Conservation (phyloP, 129 eudicot genomes). For the Centella asiatica region DNA sequence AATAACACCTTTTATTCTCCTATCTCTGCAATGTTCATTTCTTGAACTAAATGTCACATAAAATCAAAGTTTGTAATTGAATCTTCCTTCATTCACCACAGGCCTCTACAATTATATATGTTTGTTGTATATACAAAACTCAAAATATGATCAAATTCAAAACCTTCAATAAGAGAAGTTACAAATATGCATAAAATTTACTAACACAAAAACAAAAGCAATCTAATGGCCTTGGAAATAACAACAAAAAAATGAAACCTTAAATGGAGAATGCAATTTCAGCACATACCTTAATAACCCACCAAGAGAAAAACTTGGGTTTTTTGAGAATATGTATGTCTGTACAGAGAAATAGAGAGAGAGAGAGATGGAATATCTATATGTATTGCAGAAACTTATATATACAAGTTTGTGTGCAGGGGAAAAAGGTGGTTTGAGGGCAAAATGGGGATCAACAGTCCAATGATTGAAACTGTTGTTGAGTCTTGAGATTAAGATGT, state of each 20-base stretch:
- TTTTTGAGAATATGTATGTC: neutral
- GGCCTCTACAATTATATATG: neutral
- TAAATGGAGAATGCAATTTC: neutral
- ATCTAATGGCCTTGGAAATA: neutral
- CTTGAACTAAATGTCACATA: neutral
- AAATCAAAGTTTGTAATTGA: neutral
- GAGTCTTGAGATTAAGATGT: neutral
- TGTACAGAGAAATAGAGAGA: neutral
- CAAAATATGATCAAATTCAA: neutral
- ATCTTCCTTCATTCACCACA: neutral
- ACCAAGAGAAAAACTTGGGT: neutral
- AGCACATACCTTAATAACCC: slow-evolving; percentile 6
- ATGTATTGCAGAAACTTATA: neutral
- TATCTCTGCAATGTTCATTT: neutral
- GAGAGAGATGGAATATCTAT: neutral
- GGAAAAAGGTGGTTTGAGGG: slow-evolving; percentile 6
- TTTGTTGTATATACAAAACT: neutral
- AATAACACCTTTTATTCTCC: neutral
- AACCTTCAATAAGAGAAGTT: neutral
- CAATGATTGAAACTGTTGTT: neutral
- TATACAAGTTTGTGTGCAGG: neutral
- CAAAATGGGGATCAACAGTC: neutral
- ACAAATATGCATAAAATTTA: neutral
- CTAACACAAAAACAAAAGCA: neutral
- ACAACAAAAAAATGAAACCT: neutral